Evolutionary conservation across 2,329 filamentous ascomycete species (phyloP).

Genomic region (Verticillium albo-atrum): DNA sequence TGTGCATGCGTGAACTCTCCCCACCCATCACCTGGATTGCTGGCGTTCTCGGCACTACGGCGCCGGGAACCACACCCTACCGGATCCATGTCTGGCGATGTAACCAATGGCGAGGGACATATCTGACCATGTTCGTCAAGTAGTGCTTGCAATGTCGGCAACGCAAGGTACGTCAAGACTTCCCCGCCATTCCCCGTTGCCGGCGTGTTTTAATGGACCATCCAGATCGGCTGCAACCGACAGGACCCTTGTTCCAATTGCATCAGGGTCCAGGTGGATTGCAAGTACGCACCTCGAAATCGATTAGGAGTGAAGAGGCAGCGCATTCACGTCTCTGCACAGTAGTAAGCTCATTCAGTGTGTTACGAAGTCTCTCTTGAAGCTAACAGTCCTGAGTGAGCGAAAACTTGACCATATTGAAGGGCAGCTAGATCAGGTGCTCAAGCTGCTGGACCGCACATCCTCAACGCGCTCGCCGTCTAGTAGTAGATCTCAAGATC

Average conservation of each 20-base stretch:
- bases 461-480: not conserved
- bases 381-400: not conserved
- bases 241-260: slow-evolving; percentile 6
- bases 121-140: not conserved
- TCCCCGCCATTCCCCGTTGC: not conserved
- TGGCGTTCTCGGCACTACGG: not conserved
- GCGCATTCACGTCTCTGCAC: slow-evolving; percentile 4
- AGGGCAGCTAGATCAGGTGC: slow-evolving; percentile 5
- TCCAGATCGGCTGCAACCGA: slow-evolving; percentile 7
- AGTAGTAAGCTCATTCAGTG: slow-evolving; percentile 1
- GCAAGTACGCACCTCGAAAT: slow-evolving; percentile 4
- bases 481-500: slow-evolving; percentile 3
- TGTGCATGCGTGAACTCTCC: not conserved
- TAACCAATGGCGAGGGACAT: no score
- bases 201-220: not conserved
- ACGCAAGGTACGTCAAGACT: slow-evolving; percentile 3
- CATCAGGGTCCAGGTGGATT: not conserved
- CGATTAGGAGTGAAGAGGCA: slow-evolving; percentile 4
- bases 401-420: slow-evolving; percentile 5
- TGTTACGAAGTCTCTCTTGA: not conserved
- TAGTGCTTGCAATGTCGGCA: slow-evolving; percentile 8
- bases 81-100: not conserved
- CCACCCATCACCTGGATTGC: not conserved
- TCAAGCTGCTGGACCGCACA: not conserved
- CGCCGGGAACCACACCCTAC: not conserved